Base-by-base conservation (phyloP, 768 basidiomycete species). In the Lentinula aciculospora region DNA sequence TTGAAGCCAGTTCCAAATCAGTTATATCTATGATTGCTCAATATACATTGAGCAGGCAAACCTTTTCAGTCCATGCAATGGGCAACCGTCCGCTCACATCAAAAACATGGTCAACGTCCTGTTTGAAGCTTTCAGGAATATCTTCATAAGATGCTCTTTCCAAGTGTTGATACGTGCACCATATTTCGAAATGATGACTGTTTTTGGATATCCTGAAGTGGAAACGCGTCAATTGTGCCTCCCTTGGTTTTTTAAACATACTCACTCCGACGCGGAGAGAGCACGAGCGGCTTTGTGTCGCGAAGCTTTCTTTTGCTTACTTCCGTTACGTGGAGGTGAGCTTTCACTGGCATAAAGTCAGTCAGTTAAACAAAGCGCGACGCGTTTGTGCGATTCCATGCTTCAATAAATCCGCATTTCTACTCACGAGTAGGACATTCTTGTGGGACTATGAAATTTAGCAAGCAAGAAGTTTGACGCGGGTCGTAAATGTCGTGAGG, bases 201-300 rank as follows among this genome's bases (percentile, higher is more conserved):
- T 79, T 81, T 27, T 74, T 73, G 25, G 81, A 79, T 58, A 83
- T 80, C 61, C 80, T 81, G 46, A 13, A 28, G 32, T 51, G 9
- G 12, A 29, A 48, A 60, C 27, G 19, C 36, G 4, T 31, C 17
- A 39, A 44, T 13, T 17, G 34, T 19, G 8, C 3, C n/a, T 50
- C 17, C 46, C 25, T 50, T n/a, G n/a, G n/a, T n/a, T 31, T 31
- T 19, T 29, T 6, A 44, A 21, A 12, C n/a, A 44, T 31, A 50
- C 74, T 44, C 57, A 80, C 78, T 80, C 76, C 9, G 78, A 80
- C 3, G 79, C 77, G 50, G 79, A 80, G n/a, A 71, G 68, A 21
- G 71, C 64, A 10, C 40, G 58, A 32, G 50, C n/a, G n/a, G 19
- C 31, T 25, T 44, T 37, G 28, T 34, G 12, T 7, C 50, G 49